Evolutionary conservation across 805 yeast species (phyloP), one percentile per base, ranked within the genome.

Genomic region (Candida railenensis): DNA sequence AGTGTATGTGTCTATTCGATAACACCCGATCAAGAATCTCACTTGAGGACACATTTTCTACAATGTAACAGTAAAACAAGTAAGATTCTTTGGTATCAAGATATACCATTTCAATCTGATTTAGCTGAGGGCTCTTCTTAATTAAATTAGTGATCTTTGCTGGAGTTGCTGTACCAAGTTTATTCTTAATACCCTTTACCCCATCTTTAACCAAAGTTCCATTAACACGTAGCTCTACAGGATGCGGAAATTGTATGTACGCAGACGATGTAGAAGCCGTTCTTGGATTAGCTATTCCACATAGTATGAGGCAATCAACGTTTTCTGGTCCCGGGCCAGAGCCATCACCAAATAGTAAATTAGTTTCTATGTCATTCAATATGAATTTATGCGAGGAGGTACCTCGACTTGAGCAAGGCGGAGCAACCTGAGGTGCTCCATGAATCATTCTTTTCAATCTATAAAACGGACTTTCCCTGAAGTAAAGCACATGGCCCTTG

Each of bases 91-190:
- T 69, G 1, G 87, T 76, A 56, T 77, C 82, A 0, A 84, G 83
- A 57, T 84, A 87, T 2, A 76, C 72, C 22, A 84, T 58, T 47
- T 77, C 78, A 32, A 85, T 58, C 7, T 59, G 56, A 56, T 82
- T 85, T 19, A 52, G 38, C 3, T 51, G 52, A 8, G 65, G 66
- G 15, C 61, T 50, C 1, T 57, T 52, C 22, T 40, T 46, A 4
- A 65, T 16, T 37, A 69, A 67, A 2, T 72, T 71, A 0, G 96
- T 86, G 37, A 92, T 53, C 61, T 91, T 87, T 0, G 89, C 90
- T 0, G 97, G 97, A 49, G 80, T 77, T 1, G 90, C 85, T 0
- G 96, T 83, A 0, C 96, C 96, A 0, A 78, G 77, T 48, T 76
- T 79, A 40, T 85, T 85, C 57, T 89, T 89, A 25, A 90, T 67